Conservation (phyloP, 306 rosid genomes). For the Prunus mira region DNA sequence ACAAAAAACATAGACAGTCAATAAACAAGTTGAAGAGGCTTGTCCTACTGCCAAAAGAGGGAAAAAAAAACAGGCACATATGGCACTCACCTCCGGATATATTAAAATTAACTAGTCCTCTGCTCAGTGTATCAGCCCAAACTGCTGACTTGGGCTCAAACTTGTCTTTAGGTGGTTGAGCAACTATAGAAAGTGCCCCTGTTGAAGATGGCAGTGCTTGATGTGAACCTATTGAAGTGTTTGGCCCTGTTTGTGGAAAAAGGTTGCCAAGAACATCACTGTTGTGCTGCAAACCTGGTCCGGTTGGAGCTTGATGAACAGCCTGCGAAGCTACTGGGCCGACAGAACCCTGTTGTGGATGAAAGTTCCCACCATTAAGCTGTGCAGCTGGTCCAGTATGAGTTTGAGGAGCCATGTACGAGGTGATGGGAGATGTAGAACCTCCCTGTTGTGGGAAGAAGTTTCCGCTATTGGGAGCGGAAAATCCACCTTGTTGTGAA, state of each 20-base stretch:
- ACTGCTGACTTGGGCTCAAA: conserved; percentile 94
- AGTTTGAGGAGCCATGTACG: conserved; percentile 35
- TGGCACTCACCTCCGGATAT: conserved; percentile 87
- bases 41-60: neutral
- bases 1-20: conserved; percentile 8
- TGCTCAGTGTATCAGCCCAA: conserved; percentile 92
- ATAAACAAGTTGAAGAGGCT: neutral
- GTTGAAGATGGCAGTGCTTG: conserved; percentile 39
- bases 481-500: conserved; percentile 21
- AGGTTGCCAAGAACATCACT: conserved; percentile 39
- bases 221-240: conserved; percentile 44
- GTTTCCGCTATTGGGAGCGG: conserved; percentile 31
- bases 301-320: conserved; percentile 42
- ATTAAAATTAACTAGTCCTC: conserved; percentile 93
- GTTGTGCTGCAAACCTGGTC: conserved; percentile 29
- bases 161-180: conserved; percentile 76
- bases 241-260: conserved; percentile 39
- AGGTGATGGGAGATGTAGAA: conserved; percentile 21
- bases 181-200: conserved; percentile 43
- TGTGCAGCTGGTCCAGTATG: conserved; percentile 43
- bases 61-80: neutral
- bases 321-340: conserved; percentile 28
- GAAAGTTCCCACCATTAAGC: conserved; percentile 44
- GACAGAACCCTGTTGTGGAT: conserved; percentile 25
- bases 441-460: conserved; percentile 50